phyloP scores from a whole-genome alignment of 495 filamentous ascomycete genomes.

The Cercophora sp. region DNA sequence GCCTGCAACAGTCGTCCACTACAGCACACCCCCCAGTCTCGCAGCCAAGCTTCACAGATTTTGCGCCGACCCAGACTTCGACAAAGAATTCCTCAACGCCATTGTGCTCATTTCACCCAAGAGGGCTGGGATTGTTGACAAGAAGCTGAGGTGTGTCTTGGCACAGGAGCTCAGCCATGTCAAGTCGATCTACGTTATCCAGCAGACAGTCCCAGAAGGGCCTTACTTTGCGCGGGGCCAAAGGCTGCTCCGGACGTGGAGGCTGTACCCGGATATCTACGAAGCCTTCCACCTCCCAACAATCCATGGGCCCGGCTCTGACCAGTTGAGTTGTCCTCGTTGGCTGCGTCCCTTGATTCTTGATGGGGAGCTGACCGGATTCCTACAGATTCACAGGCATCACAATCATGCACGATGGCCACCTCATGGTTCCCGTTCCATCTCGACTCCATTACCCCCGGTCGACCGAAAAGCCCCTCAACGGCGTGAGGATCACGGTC shows the following conservation, averaged over 20 bases:
- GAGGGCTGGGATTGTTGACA: neutral
- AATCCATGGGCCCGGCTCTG: neutral
- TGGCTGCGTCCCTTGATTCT: neutral
- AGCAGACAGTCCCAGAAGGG: neutral
- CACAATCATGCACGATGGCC: neutral
- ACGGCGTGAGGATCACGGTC: constrained; percentile 6
- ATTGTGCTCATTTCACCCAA: neutral
- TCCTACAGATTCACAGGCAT: neutral
- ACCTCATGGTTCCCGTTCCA: constrained; percentile 4
- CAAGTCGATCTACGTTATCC: neutral
- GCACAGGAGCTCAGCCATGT: neutral
- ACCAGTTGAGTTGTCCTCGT: neutral
- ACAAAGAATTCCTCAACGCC: neutral
- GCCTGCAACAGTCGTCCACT: neutral
- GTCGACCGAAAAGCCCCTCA: neutral
- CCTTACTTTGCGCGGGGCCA: neutral
- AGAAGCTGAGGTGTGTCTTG: too few relatives aligned
- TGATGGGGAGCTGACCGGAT: neutral
- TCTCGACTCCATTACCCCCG: constrained; percentile 10
- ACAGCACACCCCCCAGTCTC: neutral
- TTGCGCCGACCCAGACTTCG: neutral
- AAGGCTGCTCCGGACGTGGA: neutral
- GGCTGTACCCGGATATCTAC: neutral
- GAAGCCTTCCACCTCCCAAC: constrained; percentile 2
- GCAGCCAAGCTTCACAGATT: neutral